Percentiles rank a stretch among this genome's conserved stretches.
These are phyloP conservation scores for Suillus variegatus DNA, from an alignment of 768 basidiomycete genomes.

Conservation along the genomic window DNA sequence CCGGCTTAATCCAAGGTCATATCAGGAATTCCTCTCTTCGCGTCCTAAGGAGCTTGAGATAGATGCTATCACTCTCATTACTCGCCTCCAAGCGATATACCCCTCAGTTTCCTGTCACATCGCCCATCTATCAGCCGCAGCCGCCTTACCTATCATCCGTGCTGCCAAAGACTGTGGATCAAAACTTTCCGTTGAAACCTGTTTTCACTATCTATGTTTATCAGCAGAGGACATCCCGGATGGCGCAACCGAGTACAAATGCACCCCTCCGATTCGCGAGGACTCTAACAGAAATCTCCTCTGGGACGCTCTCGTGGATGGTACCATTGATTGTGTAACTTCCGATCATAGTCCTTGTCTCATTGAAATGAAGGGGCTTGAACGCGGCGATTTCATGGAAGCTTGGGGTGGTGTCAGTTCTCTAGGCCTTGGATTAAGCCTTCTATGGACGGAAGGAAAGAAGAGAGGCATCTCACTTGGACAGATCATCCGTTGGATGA, in stretches of 20 bases:
- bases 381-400: conserved; percentile 78
- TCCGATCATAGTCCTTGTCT: conserved; percentile 97
- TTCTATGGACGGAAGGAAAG: conserved; percentile 84
- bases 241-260: conserved; percentile 88
- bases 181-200: conserved; percentile 91
- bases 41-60: conserved; percentile 81
- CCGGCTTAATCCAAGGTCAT: conserved; percentile 49
- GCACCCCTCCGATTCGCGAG: conserved; percentile 91
- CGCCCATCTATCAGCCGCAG: conserved; percentile 90
- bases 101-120: conserved; percentile 87
- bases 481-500: conserved; percentile 73
- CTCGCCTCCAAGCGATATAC: conserved; percentile 57
- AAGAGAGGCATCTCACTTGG: conserved; percentile 51
- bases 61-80: conserved; percentile 80
- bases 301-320: conserved; percentile 81
- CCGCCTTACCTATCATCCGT: conserved; percentile 75
- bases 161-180: conserved; percentile 63
- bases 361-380: conserved; percentile 73
- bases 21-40: conserved; percentile 85
- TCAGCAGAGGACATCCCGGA: conserved; percentile 70
- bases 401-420: conserved; percentile 97
- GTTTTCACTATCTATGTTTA: conserved; percentile 94
- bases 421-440: conserved; percentile 84
- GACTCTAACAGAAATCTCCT: conserved; percentile 69
- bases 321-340: conserved; percentile 88